Conservation (phyloP, 495 filamentous ascomycete species). For the Tuber melanosporum region DNA sequence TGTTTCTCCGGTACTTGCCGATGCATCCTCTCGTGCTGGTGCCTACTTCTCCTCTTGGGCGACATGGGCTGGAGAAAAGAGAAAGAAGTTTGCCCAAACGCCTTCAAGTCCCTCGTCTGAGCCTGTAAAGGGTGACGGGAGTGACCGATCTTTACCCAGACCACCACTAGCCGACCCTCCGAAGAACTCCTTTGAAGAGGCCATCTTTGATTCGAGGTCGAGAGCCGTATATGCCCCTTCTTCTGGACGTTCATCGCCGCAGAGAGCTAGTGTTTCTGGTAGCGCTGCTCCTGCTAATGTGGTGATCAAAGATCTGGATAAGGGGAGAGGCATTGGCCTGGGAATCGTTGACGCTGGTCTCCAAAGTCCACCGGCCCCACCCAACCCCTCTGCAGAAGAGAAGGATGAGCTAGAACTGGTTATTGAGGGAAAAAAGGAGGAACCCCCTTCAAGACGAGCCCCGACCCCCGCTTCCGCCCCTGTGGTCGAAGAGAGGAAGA, state of each 20-base stretch:
- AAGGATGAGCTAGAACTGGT: background rate
- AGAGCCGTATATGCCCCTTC: slow-evolving; percentile 17
- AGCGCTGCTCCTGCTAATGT: slow-evolving; percentile 4
- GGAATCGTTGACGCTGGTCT: slow-evolving; percentile 33
- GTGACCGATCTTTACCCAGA: slow-evolving; percentile 26
- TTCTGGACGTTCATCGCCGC: slow-evolving; percentile 23
- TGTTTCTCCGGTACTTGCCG: slow-evolving; percentile 38
- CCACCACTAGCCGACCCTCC: slow-evolving; percentile 19
- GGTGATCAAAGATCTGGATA: slow-evolving; percentile 12
- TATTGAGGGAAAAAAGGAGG: background rate
- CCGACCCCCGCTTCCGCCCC: slow-evolving; percentile 7
- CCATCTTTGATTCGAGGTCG: slow-evolving; percentile 33
- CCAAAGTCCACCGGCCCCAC: slow-evolving; percentile 16
- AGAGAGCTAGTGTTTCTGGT: slow-evolving; percentile 21
- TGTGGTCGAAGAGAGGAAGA: slow-evolving; percentile 10
- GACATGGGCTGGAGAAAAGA: slow-evolving; percentile 87
- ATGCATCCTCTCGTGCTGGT: slow-evolving; percentile 58
- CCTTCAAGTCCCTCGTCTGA: slow-evolving; percentile 33
- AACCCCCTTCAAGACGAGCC: slow-evolving; percentile 12
- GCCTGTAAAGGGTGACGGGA: slow-evolving; percentile 1
- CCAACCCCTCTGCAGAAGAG: slow-evolving; percentile 7
- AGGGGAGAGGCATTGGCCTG: slow-evolving; percentile 25
- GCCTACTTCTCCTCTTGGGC: slow-evolving; percentile 93
- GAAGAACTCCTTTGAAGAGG: slow-evolving; percentile 34
- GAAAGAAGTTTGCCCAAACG: slow-evolving; percentile 56